Evolutionary conservation across 768 basidiomycete species (phyloP).

Genomic region (Boletus sp.): DNA sequence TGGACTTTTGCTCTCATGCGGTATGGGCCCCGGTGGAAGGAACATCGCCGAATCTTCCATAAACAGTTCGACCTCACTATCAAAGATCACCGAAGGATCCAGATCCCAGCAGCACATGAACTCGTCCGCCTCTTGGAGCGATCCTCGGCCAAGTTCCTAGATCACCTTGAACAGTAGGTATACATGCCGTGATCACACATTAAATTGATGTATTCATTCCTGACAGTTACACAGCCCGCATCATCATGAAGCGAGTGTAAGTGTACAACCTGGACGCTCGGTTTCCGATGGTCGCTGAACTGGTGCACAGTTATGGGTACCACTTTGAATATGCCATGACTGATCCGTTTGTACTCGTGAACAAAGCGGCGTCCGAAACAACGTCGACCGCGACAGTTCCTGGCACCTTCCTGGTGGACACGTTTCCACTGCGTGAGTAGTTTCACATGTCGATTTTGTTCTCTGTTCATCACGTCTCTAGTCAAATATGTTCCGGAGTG

Average conservation of each 20-base stretch:
- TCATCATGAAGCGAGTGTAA: conserved; percentile 6
- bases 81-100: conserved; percentile 1
- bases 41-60: conserved; percentile 5
- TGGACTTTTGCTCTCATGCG: conserved; percentile 4
- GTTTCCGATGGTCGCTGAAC: neutral
- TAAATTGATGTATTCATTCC: neutral
- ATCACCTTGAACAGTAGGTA: conserved; percentile 3
- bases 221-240: conserved; percentile 1
- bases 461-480: neutral
- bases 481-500: conserved; percentile 2
- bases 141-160: neutral
- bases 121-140: neutral
- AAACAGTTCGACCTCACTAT: conserved; percentile 2
- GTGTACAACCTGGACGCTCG: neutral
- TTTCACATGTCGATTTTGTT: neutral
- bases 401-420: conserved; percentile 3
- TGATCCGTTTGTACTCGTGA: conserved; percentile 3
- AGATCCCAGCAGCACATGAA: conserved; percentile 1
- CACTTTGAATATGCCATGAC: conserved; percentile 1
- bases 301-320: neutral
- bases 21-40: conserved; percentile 2
- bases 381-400: conserved; percentile 2
- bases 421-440: neutral
- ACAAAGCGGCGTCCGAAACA: conserved; percentile 3
- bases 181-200: neutral